These are phyloP conservation scores for Geotrichum armillariae DNA, from an alignment of 1,139 yeast genomes.

Conservation along the genomic window DNA sequence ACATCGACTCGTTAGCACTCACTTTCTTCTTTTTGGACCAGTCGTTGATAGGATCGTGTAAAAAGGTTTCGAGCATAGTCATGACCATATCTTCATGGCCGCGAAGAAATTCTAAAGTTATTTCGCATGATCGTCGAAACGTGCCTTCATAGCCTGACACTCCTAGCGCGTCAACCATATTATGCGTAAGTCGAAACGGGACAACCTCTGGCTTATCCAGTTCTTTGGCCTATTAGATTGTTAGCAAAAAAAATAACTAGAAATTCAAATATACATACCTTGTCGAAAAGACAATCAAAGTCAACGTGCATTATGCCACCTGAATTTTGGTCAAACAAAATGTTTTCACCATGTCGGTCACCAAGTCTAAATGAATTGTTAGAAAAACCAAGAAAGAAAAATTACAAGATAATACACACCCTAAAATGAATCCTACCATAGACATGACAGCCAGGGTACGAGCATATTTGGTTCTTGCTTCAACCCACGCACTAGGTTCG, in stretches of 20 bases:
- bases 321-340: slow-evolving; percentile 66
- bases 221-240: slow-evolving; percentile 42
- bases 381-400: slow-evolving; percentile 32
- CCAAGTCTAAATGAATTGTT: slow-evolving; percentile 59
- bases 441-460: slow-evolving; percentile 96
- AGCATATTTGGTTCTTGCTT: slow-evolving; percentile 70
- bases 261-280: slow-evolving; percentile 22
- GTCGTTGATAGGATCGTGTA: slow-evolving; percentile 81
- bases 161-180: slow-evolving; percentile 90
- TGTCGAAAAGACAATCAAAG: slow-evolving; percentile 93
- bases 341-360: slow-evolving; percentile 93
- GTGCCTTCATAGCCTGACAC: slow-evolving; percentile 88
- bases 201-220: slow-evolving; percentile 86
- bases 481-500: slow-evolving; percentile 87
- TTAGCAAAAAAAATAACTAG: not conserved
- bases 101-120: slow-evolving; percentile 71
- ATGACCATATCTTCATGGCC: slow-evolving; percentile 83
- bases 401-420: slow-evolving; percentile 23
- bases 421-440: slow-evolving; percentile 81
- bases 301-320: slow-evolving; percentile 93
- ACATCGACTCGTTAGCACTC: slow-evolving; percentile 1
- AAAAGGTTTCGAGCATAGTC: slow-evolving; percentile 88
- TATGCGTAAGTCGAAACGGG: slow-evolving; percentile 88
- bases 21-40: slow-evolving; percentile 29
- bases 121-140: slow-evolving; percentile 83